Evolutionary conservation across 129 eudicot genomes (phyloP).

Genomic region (Apium graveolens): DNA sequence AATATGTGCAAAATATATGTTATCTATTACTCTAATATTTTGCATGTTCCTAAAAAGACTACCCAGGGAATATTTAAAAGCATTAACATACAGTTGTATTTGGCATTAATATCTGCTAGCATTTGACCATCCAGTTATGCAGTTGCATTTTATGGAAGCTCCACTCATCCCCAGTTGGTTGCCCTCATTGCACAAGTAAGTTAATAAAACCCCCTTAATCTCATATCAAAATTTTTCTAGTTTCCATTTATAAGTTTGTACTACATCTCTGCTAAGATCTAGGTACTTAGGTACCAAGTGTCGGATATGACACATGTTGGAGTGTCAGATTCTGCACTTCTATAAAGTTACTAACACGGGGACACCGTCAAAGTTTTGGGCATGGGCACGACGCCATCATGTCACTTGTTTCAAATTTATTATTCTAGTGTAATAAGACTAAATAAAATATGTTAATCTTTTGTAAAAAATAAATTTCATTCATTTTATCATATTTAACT

Average conservation of each 20-base stretch:
- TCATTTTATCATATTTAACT: too few relatives aligned
- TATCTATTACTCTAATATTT: not conserved
- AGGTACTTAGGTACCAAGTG: not conserved
- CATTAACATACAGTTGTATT: conserved; percentile 1
- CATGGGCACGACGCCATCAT: not conserved
- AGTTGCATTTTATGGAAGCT: conserved; percentile 83
- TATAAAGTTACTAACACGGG: not conserved
- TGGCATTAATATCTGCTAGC: not conserved
- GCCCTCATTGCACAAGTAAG: conserved; percentile 92
- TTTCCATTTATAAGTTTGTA: not conserved
- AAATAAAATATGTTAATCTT: too few relatives aligned
- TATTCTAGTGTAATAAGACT: not conserved
- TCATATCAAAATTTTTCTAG: not conserved
- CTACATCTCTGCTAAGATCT: not conserved
- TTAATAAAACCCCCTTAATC: not conserved
- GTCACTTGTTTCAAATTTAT: too few relatives aligned
- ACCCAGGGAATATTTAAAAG: not conserved
- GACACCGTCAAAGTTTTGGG: not conserved
- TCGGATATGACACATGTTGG: not conserved
- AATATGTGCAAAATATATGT: not conserved
- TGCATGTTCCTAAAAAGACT: not conserved
- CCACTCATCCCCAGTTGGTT: conserved; percentile 78
- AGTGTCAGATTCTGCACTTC: not conserved
- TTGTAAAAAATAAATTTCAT: too few relatives aligned
- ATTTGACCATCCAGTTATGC: conserved; percentile 56